Conservation (phyloP, 2,329 filamentous ascomycete genomes). For the Dactylellina haptotyla region DNA sequence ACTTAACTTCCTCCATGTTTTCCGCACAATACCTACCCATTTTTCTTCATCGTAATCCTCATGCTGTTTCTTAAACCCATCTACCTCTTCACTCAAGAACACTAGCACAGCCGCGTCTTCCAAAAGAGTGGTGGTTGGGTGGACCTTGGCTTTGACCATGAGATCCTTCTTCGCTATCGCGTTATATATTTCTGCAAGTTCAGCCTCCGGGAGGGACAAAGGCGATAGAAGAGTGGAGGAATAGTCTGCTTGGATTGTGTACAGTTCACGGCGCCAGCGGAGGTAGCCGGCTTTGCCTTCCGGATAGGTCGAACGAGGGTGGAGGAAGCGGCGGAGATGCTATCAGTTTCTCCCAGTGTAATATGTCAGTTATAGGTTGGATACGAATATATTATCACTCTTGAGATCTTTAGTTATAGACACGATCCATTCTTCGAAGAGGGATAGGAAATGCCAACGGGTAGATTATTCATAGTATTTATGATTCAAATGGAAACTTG, state of each 20-base stretch:
- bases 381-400: no score
- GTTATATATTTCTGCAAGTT: constrained; percentile 23
- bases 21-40: constrained; percentile 42
- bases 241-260: constrained; percentile 39
- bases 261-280: constrained; percentile 47
- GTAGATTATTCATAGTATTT: no score
- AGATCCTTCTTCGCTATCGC: constrained; percentile 35
- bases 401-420: no score
- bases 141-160: constrained; percentile 35
- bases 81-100: constrained; percentile 38
- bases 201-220: constrained; percentile 12
- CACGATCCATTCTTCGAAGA: no score
- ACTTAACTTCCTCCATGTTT: constrained; percentile 47
- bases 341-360: not conserved
- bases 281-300: constrained; percentile 42
- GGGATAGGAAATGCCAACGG: no score
- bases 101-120: constrained; percentile 42
- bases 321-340: constrained; percentile 47
- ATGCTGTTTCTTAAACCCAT: constrained; percentile 37
- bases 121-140: constrained; percentile 27
- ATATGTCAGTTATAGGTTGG: no score
- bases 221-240: constrained; percentile 37
- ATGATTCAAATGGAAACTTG: no score
- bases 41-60: constrained; percentile 45
- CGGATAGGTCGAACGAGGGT: constrained; percentile 42